Base-by-base conservation (phyloP, 192 early-diverging fungal genomes). In the Phycomyces blakesleeanus region DNA sequence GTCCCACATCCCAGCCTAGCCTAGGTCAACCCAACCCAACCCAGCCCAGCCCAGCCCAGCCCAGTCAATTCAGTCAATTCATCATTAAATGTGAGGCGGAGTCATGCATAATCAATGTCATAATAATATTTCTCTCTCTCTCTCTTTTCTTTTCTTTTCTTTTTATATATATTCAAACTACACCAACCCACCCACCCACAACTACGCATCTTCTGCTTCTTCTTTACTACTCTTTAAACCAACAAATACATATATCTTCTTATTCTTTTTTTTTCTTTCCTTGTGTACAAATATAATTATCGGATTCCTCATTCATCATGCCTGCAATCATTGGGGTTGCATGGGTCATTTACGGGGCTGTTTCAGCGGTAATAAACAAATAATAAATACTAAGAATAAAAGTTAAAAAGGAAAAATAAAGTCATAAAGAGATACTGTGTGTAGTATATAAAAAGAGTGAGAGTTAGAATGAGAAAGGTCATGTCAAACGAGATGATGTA, bases 321-420 rank as follows among this genome's bases (percentile, higher is more conserved):
- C 51, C 62, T 22, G 61, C 66, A 27, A 34, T 74, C 21, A 62
- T 78, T 57, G 74, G 65, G 41, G 57, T 68, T 39, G 80, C 80
- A 55, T 81, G 76, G 76, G 71, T 69, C 62, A 70, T 69, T 44
- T 81, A 78, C 68, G 76, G 72, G 65, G 74, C 72, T 42, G 68
- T 72, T 38, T 72, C 66, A 26, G 66, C 63, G 18, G 79, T 81
- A 81, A 71, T 40, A 25, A 16, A 8, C 10, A 15, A 51, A 39
- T 21, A 22, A 50, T 24, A 44, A 20, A 39, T n/a, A n/a, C n/a
- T n/a, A n/a, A n/a, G n/a, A n/a, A n/a, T n/a, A n/a, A n/a, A n/a
- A n/a, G n/a, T n/a, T n/a, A n/a, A n/a, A n/a, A n/a, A n/a, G n/a
- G n/a, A n/a, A n/a, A n/a, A n/a, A n/a, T n/a, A n/a, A n/a, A n/a